phyloP scores from a whole-genome alignment of 2,329 filamentous ascomycete species.

The Thielaviopsis populi region DNA sequence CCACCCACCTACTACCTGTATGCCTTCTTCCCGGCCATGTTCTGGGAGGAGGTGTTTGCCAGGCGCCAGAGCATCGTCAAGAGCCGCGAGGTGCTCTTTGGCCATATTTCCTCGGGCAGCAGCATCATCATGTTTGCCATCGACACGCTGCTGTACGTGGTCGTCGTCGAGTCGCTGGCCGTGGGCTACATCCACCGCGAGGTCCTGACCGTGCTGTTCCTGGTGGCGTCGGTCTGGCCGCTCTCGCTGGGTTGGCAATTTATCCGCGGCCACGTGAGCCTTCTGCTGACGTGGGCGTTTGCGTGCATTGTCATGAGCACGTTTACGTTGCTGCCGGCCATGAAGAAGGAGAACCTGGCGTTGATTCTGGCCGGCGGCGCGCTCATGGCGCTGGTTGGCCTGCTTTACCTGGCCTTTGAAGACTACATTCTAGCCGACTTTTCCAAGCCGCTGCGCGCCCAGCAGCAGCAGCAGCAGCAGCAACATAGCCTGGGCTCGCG shows the following conservation, averaged over 20 bases:
- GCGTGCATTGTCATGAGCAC: constrained; percentile 73
- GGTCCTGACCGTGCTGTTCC: constrained; percentile 67
- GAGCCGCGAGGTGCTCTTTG: constrained; percentile 54
- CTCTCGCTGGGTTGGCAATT: constrained; percentile 58
- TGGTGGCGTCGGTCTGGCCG: constrained; percentile 67
- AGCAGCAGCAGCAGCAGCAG: constrained; percentile 18
- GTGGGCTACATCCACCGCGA: constrained; percentile 85
- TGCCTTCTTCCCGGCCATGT: constrained; percentile 77
- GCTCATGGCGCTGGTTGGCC: constrained; percentile 61
- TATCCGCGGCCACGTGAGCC: constrained; percentile 45
- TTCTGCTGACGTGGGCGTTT: constrained; percentile 56
- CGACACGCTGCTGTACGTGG: constrained; percentile 53
- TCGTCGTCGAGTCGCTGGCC: constrained; percentile 69
- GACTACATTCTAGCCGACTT: constrained; percentile 40
- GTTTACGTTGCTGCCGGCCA: constrained; percentile 77
- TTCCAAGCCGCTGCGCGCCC: constrained; percentile 20
- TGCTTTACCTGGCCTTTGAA: constrained; percentile 69
- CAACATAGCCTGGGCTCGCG: constrained; percentile 18
- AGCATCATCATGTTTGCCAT: constrained; percentile 45
- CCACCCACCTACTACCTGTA: constrained; percentile 80
- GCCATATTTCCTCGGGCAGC: constrained; percentile 46
- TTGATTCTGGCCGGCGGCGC: constrained; percentile 61
- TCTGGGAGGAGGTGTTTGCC: constrained; percentile 92
- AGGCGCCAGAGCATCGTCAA: constrained; percentile 52
- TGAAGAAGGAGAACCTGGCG: constrained; percentile 63